Evolutionary conservation across 1,284 basidiomycete species (phyloP).

Genomic region (Abortiporus biennis): DNA sequence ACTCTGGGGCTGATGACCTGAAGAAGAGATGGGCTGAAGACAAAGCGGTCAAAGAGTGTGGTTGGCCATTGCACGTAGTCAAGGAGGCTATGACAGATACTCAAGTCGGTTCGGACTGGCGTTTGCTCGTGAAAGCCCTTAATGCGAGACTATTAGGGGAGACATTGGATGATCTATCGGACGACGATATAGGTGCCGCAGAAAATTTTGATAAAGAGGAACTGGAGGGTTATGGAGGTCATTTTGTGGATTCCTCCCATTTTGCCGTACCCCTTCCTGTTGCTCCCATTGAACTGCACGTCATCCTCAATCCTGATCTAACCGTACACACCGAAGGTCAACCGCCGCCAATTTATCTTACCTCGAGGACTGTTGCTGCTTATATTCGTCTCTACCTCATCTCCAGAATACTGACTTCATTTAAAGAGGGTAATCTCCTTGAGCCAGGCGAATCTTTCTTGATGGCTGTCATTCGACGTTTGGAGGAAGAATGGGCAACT

Average conservation of each 20-base stretch:
- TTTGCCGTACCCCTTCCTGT: conserved; percentile 59
- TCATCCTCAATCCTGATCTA: conserved; percentile 46
- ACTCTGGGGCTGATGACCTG: conserved; percentile 58
- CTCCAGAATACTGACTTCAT: conserved; percentile 50
- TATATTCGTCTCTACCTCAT: conserved; percentile 86
- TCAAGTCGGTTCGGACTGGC: no score
- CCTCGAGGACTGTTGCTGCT: conserved; percentile 66
- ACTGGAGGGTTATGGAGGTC: conserved; percentile 64
- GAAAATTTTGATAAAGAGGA: conserved; percentile 50
- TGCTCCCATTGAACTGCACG: conserved; percentile 60
- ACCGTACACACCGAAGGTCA: conserved; percentile 49
- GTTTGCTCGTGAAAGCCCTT: conserved; percentile 42
- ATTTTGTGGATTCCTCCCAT: conserved; percentile 35
- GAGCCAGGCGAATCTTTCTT: conserved; percentile 69
- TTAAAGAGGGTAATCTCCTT: conserved; percentile 50
- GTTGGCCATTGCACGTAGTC: conserved; percentile 75
- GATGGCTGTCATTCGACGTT: conserved; percentile 67
- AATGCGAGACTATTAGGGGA: conserved; percentile 44
- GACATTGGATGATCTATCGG: conserved; percentile 20
- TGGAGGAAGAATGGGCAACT: conserved; percentile 66
- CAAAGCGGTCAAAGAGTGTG: conserved; percentile 77
- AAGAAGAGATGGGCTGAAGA: conserved; percentile 81
- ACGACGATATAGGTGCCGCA: conserved; percentile 6
- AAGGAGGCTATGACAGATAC: conserved; percentile 40
- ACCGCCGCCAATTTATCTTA: conserved; percentile 72